These are phyloP conservation scores for Dalbergia oliveri DNA, from an alignment of 306 rosid species.

Conservation along the genomic window DNA sequence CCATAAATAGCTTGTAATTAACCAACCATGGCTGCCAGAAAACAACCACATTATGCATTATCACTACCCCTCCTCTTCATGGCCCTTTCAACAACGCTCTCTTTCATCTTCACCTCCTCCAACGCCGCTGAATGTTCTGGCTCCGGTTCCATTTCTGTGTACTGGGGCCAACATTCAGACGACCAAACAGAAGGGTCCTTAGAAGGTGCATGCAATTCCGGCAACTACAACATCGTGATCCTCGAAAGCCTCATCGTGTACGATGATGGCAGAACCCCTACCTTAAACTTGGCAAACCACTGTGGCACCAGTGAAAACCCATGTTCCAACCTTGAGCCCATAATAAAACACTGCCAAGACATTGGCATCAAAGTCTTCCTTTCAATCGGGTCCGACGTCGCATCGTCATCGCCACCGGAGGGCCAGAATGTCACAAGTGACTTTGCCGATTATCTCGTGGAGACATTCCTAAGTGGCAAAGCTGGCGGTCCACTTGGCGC, in stretches of 20 bases:
- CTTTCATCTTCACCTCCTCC: slow-evolving; percentile 14
- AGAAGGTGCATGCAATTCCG: slow-evolving; percentile 51
- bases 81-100: slow-evolving; percentile 2
- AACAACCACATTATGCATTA: too few relatives aligned
- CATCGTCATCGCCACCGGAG: too few relatives aligned
- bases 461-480: slow-evolving; percentile 53
- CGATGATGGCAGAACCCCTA: slow-evolving; percentile 25
- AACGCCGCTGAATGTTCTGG: slow-evolving; percentile 11
- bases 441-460: slow-evolving; percentile 48
- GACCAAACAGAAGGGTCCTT: slow-evolving; percentile 49
- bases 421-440: background rate
- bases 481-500: slow-evolving; percentile 44
- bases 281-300: background rate
- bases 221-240: slow-evolving; percentile 48
- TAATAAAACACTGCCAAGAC: too few relatives aligned
- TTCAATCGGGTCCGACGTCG: too few relatives aligned
- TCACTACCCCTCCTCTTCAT: background rate
- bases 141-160: slow-evolving; percentile 44
- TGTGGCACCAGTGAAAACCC: background rate
- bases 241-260: slow-evolving; percentile 51
- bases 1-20: too few relatives aligned
- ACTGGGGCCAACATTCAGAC: slow-evolving; percentile 54
- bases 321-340: too few relatives aligned
- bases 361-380: too few relatives aligned
- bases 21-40: background rate